Evolutionary conservation across 345 rosid genomes (phyloP), one percentile per base, ranked within the genome.

Genomic region (Euphorbia pulcherrima): DNA sequence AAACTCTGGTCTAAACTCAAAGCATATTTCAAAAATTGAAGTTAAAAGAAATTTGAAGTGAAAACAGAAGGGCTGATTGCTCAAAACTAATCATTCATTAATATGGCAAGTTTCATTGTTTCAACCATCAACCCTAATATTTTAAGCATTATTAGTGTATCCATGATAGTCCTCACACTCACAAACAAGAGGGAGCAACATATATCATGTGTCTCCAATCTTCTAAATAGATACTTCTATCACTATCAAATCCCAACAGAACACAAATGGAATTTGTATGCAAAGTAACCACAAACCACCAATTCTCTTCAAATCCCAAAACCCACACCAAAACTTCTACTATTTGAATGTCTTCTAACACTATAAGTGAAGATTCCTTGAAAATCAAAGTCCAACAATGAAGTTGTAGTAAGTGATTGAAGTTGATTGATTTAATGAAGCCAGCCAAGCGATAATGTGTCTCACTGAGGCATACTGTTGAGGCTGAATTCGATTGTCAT

Each of bases 231-330:
- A 39, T 10, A 37, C 30, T 26, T 10, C 7, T 7, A 61, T 61
- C n/a, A 29, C 27, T 17, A 61, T 61, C 65, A 61, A 37, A 39
- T 21, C 8, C 29, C 18, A 37, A 37, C 23, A 60, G 0, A 60
- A 37, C 27, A 35, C 48, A 65, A 57, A 13, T 18, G 29, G 5
- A 57, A 7, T 4, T 29, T 28, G 21, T 16, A 14, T 2, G 27
- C 24, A 29, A 35, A 59, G 3, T 30, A 29, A 59, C 4, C 33
- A 59, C 8, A 30, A 58, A 17, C 2, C 41, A 21, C 9, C 40
- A 10, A 26, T 56, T 16, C n/a, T 56, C n/a, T 56, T 56, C 60
- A 56, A 57, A 57, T 27, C 39, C 37, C 61, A 57, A 13, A 57
- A 28, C 27, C 30, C 27, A 57, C 6, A 20, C n/a, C 0, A 0